Percentiles rank a stretch among this genome's conserved stretches.
phyloP scores from a whole-genome alignment of 2,329 filamentous ascomycete genomes.

The Botrytis galanthina region DNA sequence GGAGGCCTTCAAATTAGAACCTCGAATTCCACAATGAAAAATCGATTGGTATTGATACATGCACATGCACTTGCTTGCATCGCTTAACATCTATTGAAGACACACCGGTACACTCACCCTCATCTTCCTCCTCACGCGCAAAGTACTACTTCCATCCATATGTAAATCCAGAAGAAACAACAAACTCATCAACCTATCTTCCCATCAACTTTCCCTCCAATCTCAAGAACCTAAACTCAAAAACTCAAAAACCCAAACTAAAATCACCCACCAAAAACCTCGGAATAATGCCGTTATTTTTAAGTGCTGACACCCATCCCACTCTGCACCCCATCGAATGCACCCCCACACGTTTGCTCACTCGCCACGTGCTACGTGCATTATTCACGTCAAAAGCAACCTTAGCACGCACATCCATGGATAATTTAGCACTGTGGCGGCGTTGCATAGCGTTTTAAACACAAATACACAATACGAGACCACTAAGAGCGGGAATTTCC shows the following conservation, averaged over 20 bases:
- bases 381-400: background rate
- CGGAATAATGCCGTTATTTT: background rate
- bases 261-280: background rate
- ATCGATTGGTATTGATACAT: background rate
- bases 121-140: background rate
- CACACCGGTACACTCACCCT: background rate
- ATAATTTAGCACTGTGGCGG: background rate
- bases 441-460: background rate
- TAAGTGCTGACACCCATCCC: background rate
- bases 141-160: background rate
- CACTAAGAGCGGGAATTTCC: background rate
- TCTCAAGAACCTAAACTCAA: background rate
- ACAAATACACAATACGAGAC: background rate
- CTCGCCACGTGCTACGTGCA: background rate
- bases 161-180: background rate
- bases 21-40: background rate
- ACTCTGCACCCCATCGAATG: background rate
- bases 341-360: background rate
- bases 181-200: background rate
- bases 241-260: background rate
- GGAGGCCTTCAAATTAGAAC: background rate
- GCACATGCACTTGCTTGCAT: background rate
- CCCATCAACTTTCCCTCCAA: background rate
- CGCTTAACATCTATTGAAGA: background rate
- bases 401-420: too few species aligned